A percentile compares a stretch with the other conserved stretches of the same genome.
These are phyloP conservation scores for Tricholoma sp. DNA, from an alignment of 768 basidiomycete genomes.

Conservation along the genomic window DNA sequence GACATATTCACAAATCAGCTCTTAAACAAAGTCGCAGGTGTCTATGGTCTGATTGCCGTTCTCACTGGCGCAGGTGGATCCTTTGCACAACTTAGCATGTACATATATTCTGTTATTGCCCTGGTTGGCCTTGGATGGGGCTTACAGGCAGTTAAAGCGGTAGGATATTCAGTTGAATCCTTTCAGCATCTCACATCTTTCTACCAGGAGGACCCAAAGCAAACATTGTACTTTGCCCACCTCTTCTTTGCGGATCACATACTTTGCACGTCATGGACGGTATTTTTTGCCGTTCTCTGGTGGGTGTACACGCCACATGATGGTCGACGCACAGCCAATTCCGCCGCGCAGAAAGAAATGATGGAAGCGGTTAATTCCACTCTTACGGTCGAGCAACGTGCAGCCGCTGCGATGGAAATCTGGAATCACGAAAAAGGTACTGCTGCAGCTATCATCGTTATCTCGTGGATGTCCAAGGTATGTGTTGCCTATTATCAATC, in stretches of 20 bases:
- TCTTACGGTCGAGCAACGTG: conserved; percentile 63
- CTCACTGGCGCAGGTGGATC: conserved; percentile 89
- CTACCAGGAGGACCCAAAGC: conserved; percentile 81
- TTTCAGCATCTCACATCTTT: conserved; percentile 13
- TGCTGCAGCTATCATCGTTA: conserved; percentile 68
- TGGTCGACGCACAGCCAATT: conserved; percentile 74
- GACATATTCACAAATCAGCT: conserved; percentile 23
- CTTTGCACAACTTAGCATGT: conserved; percentile 88
- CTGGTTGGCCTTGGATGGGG: conserved; percentile 85
- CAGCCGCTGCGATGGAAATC: conserved; percentile 67
- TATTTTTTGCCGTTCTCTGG: conserved; percentile 87
- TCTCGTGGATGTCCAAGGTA: conserved; percentile 90
- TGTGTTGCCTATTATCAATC: conserved; percentile 15
- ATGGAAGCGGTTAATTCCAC: conserved; percentile 54
- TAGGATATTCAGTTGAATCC: conserved; percentile 33
- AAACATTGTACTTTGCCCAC: conserved; percentile 86
- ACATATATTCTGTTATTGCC: conserved; percentile 85
- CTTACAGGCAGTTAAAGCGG: conserved; percentile 77
- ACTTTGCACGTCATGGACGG: conserved; percentile 86
- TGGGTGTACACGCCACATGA: conserved; percentile 92
- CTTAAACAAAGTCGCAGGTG: conserved; percentile 96
- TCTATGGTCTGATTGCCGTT: conserved; percentile 92
- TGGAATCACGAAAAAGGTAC: conserved; percentile 90
- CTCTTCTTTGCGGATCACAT: conserved; percentile 90
- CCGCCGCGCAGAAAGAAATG: conserved; percentile 83